Conservation (phyloP, 2,329 filamentous ascomycete genomes). For the Aspergillus neotritici region DNA sequence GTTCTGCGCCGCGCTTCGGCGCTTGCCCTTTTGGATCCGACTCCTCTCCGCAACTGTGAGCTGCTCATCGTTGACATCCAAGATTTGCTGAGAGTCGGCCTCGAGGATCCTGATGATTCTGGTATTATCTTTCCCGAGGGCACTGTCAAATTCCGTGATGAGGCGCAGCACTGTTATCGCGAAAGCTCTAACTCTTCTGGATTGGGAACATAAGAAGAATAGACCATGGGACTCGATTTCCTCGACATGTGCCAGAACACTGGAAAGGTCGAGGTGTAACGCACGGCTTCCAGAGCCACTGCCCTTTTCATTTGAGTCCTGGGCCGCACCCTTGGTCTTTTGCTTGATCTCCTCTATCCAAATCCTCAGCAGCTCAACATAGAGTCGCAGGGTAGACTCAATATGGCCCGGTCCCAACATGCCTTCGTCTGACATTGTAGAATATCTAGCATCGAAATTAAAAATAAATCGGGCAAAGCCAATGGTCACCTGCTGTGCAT, state of each 20-base stretch:
- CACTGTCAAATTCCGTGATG: slow-evolving; percentile 88
- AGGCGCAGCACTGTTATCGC: slow-evolving; percentile 87
- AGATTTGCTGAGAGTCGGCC: slow-evolving; percentile 77
- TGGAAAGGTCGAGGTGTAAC: slow-evolving; percentile 75
- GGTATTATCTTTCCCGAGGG: slow-evolving; percentile 71
- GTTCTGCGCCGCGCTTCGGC: slow-evolving; percentile 75
- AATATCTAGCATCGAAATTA: slow-evolving; percentile 95
- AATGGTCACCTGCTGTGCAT: slow-evolving; percentile 92
- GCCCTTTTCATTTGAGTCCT: slow-evolving; percentile 57
- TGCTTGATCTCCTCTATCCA: slow-evolving; percentile 96
- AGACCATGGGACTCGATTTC: slow-evolving; percentile 94
- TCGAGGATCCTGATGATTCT: slow-evolving; percentile 90
- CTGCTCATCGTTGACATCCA: slow-evolving; percentile 87
- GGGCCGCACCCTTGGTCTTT: slow-evolving; percentile 68
- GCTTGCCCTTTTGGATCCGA: slow-evolving; percentile 81
- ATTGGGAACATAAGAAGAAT: slow-evolving; percentile 96
- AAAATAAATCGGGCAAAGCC: slow-evolving; percentile 97
- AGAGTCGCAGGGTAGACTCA: slow-evolving; percentile 84
- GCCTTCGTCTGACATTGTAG: slow-evolving; percentile 95
- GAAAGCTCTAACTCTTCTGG: slow-evolving; percentile 78
- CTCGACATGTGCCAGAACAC: slow-evolving; percentile 87
- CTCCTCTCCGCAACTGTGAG: slow-evolving; percentile 82
- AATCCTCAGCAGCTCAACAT: slow-evolving; percentile 88
- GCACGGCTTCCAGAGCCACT: slow-evolving; percentile 62
- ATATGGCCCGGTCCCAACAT: slow-evolving; percentile 93